A percentile compares a stretch with the other conserved stretches of the same genome.
Conservation (phyloP, 2,329 filamentous ascomycete genomes). For the Talaromyces pinophilus region DNA sequence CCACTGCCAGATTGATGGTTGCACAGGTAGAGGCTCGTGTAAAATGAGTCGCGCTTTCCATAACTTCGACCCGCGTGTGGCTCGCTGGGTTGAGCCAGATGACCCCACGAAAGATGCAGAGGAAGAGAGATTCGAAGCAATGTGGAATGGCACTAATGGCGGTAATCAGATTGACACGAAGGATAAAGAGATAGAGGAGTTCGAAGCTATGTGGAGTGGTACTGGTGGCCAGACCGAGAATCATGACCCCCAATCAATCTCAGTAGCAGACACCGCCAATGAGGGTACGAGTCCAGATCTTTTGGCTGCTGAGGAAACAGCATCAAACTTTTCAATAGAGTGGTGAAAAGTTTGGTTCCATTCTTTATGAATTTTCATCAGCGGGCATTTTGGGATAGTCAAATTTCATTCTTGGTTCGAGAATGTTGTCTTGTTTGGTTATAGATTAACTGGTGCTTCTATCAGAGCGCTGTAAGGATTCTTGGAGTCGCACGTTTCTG, state of each 20-base stretch:
- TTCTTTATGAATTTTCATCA: background rate
- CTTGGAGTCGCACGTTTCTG: background rate
- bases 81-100: constrained; percentile 15
- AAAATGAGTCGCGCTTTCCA: constrained; percentile 9
- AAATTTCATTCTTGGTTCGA: background rate
- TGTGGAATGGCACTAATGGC: too few relatives aligned
- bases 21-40: constrained; percentile 19
- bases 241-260: background rate
- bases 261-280: background rate
- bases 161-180: background rate
- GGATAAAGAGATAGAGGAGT: background rate
- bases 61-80: background rate
- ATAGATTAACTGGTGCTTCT: background rate
- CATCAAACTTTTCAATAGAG: background rate
- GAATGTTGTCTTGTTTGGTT: background rate
- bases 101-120: background rate
- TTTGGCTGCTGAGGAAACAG: background rate
- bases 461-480: background rate
- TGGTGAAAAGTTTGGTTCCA: background rate
- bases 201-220: background rate
- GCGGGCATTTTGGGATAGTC: background rate
- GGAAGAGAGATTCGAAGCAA: background rate
- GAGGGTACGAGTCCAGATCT: background rate
- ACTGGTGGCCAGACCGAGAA: background rate
- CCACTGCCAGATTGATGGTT: constrained; percentile 38